phyloP scores from a whole-genome alignment of 306 rosid species.

The Cucumis melo region DNA sequence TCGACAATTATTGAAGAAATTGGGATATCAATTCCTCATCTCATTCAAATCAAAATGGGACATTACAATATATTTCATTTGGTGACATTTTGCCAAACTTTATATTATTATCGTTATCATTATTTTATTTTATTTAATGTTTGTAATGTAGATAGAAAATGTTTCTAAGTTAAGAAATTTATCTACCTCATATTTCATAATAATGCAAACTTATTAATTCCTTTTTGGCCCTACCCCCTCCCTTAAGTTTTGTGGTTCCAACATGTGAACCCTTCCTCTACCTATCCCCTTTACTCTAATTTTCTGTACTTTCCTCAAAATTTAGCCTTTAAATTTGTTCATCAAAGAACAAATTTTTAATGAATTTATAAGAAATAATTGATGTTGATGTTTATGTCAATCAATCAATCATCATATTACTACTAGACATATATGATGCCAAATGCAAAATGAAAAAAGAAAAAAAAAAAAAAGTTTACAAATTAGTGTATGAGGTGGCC shows the following conservation, averaged over 20 bases:
- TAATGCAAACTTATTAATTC: background rate
- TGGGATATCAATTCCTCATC: background rate
- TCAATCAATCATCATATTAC: background rate
- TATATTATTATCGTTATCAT: background rate
- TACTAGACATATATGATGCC: background rate
- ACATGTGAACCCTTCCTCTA: background rate
- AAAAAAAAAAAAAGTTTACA: background rate
- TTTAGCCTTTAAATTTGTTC: background rate
- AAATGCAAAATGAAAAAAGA: background rate
- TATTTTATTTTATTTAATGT: no score
- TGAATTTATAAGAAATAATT: background rate
- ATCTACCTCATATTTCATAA: background rate
- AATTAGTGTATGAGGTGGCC: background rate
- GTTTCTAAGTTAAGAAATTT: background rate
- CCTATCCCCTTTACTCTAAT: background rate
- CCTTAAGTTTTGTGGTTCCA: background rate
- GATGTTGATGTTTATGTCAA: background rate
- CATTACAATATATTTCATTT: constrained; percentile 1
- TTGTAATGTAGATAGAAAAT: no score
- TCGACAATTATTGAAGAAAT: background rate
- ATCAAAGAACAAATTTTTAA: no score
- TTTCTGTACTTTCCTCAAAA: background rate
- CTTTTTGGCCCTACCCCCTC: background rate
- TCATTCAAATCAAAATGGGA: constrained; percentile 1
- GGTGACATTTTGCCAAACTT: constrained; percentile 6